Evolutionary conservation across 805 yeast species (phyloP).

Genomic region (Torulaspora maleeae): DNA sequence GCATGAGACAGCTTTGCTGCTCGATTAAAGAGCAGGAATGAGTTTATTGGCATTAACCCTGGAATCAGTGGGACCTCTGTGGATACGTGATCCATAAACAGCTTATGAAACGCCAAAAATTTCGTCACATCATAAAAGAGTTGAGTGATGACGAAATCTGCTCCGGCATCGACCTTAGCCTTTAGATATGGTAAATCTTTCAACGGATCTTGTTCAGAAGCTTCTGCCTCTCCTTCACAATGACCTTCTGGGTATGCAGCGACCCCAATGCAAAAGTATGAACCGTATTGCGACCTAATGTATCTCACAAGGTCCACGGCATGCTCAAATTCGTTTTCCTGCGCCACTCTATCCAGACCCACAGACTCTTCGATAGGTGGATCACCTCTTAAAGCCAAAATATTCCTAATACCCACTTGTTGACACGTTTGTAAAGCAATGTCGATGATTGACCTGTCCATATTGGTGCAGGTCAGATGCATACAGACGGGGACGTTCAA

Average conservation of each 20-base stretch:
- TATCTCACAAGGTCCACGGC: constrained; percentile 87
- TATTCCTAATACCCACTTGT: constrained; percentile 74
- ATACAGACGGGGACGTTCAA: constrained; percentile 84
- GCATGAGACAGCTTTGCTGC: constrained; percentile 91
- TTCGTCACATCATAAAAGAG: constrained; percentile 82
- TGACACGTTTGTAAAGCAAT: constrained; percentile 70
- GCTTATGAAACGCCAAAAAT: constrained; percentile 59
- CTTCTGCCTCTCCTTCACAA: constrained; percentile 71
- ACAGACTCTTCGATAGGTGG: constrained; percentile 66
- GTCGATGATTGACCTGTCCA: constrained; percentile 71
- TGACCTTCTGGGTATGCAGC: constrained; percentile 99
- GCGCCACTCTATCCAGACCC: constrained; percentile 25
- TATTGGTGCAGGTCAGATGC: constrained; percentile 95
- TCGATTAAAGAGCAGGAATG: constrained; percentile 73
- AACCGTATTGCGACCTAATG: constrained; percentile 65
- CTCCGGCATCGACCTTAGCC: constrained; percentile 90
- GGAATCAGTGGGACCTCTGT: constrained; percentile 62
- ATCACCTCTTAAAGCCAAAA: constrained; percentile 92
- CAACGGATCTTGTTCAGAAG: constrained; percentile 54
- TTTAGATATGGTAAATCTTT: constrained; percentile 74
- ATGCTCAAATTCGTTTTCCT: constrained; percentile 56
- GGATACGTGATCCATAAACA: constrained; percentile 42
- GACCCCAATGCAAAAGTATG: constrained; percentile 88
- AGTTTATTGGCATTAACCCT: constrained; percentile 88
- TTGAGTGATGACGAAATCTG: constrained; percentile 89